Conservation (phyloP, 2,329 filamentous ascomycete genomes). For the Proliferodiscus dingleyae region DNA sequence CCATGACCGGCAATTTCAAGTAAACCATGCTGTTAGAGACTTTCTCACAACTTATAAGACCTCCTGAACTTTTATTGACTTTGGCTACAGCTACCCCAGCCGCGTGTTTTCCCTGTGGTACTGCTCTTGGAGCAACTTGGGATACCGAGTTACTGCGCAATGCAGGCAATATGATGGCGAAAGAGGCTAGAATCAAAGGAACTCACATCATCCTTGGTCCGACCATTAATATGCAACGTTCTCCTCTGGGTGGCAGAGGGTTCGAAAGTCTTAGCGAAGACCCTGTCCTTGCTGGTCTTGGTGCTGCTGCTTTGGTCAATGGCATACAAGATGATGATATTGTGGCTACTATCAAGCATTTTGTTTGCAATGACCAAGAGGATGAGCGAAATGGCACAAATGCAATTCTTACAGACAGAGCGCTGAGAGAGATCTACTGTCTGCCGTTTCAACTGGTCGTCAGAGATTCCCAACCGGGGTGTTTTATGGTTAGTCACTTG, state of each 20-base stretch:
- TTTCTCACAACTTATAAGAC: background rate
- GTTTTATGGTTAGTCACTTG: conserved; percentile 35
- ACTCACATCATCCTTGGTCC: conserved; percentile 69
- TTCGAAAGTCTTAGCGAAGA: conserved; percentile 47
- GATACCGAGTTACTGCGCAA: conserved; percentile 57
- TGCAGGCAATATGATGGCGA: conserved; percentile 61
- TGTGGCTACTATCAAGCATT: conserved; percentile 43
- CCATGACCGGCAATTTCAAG: too few species aligned
- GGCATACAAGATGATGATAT: conserved; percentile 41
- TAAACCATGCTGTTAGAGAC: too few species aligned
- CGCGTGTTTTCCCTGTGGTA: conserved; percentile 41
- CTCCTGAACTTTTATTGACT: background rate
- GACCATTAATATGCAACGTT: conserved; percentile 45
- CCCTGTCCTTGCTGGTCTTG: conserved; percentile 41
- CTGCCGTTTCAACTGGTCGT: conserved; percentile 42
- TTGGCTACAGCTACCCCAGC: conserved; percentile 18
- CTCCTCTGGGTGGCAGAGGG: conserved; percentile 43
- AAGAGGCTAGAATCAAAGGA: conserved; percentile 63
- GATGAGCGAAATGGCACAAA: conserved; percentile 34
- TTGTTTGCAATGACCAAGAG: conserved; percentile 42
- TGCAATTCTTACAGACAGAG: conserved; percentile 35
- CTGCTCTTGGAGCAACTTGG: conserved; percentile 58
- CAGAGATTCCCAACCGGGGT: conserved; percentile 38
- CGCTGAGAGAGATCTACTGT: conserved; percentile 40
- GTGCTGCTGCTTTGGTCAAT: conserved; percentile 40